Conservation (phyloP, 495 filamentous ascomycete genomes). For the Aspergillus conjunctus region DNA sequence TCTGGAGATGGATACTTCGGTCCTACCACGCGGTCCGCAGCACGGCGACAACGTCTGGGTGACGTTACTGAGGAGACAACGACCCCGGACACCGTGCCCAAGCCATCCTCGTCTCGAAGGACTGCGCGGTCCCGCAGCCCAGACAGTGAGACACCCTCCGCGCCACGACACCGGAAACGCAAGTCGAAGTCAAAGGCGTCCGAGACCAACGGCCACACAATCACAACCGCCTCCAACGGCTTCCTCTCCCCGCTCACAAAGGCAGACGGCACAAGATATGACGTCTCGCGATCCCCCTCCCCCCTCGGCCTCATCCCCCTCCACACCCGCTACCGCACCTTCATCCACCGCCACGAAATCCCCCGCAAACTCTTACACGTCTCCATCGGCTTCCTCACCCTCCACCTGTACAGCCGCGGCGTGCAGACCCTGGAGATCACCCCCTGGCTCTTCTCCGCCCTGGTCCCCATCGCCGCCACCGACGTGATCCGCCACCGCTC, state of each 20-base stretch:
- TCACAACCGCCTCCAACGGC: slow-evolving; percentile 54
- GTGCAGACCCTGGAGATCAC: slow-evolving; percentile 73
- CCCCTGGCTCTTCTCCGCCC: slow-evolving; percentile 74
- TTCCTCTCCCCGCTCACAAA: slow-evolving; percentile 68
- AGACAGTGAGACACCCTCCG: slow-evolving; percentile 14
- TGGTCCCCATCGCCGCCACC: slow-evolving; percentile 85
- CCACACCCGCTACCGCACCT: slow-evolving; percentile 60
- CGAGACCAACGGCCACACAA: slow-evolving; percentile 44
- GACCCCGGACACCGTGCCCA: slow-evolving; percentile 32
- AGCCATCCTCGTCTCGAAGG: slow-evolving; percentile 47
- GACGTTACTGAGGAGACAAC: slow-evolving; percentile 48
- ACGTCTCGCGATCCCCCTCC: slow-evolving; percentile 83
- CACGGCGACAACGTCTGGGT: slow-evolving; percentile 50
- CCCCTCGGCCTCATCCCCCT: slow-evolving; percentile 95
- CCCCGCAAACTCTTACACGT: slow-evolving; percentile 63
- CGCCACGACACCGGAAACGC: slow-evolving; percentile 43
- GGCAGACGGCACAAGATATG: slow-evolving; percentile 61
- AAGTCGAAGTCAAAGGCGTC: slow-evolving; percentile 51
- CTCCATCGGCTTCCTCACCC: slow-evolving; percentile 91
- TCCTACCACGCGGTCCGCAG: slow-evolving; percentile 66
- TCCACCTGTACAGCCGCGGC: slow-evolving; percentile 78
- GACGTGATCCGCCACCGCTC: slow-evolving; percentile 83
- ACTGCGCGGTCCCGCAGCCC: slow-evolving; percentile 30
- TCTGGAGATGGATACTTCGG: slow-evolving; percentile 57
- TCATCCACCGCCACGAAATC: slow-evolving; percentile 56